Conservation (phyloP, 345 rosid species). For the Pistacia vera region DNA sequence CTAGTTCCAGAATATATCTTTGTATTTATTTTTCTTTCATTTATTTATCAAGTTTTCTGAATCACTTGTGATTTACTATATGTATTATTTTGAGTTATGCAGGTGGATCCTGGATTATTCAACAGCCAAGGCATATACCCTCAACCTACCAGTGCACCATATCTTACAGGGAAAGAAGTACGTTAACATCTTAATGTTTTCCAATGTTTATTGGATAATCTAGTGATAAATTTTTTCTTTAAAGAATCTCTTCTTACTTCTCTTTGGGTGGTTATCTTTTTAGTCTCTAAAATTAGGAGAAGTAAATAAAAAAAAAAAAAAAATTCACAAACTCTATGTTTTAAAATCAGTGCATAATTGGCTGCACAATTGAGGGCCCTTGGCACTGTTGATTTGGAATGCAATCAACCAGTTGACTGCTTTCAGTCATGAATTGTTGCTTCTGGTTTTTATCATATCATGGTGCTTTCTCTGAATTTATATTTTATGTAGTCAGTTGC, state of each 20-base stretch:
- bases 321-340: too few relatives aligned
- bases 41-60: constrained; percentile 6
- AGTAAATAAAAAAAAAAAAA: too few relatives aligned
- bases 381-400: too few relatives aligned
- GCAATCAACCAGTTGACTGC: not conserved
- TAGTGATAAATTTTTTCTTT: not conserved
- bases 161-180: constrained; percentile 74
- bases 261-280: not conserved
- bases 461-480: not conserved
- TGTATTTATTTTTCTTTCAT: not conserved
- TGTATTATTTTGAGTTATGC: constrained; percentile 21
- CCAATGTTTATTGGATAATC: not conserved
- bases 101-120: constrained; percentile 72
- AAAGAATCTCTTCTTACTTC: not conserved
- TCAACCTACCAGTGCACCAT: constrained; percentile 56
- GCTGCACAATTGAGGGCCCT: too few relatives aligned
- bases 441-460: too few relatives aligned
- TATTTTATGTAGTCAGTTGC: not conserved
- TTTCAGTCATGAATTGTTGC: not conserved
- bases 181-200: constrained; percentile 14
- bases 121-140: constrained; percentile 81
- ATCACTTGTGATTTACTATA: constrained; percentile 5
- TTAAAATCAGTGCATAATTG: too few relatives aligned
- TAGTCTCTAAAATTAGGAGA: not conserved
- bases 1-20: constrained; percentile 37